These are phyloP conservation scores for Podospora tetraspora DNA, from an alignment of 495 filamentous ascomycete species.

Conservation along the genomic window DNA sequence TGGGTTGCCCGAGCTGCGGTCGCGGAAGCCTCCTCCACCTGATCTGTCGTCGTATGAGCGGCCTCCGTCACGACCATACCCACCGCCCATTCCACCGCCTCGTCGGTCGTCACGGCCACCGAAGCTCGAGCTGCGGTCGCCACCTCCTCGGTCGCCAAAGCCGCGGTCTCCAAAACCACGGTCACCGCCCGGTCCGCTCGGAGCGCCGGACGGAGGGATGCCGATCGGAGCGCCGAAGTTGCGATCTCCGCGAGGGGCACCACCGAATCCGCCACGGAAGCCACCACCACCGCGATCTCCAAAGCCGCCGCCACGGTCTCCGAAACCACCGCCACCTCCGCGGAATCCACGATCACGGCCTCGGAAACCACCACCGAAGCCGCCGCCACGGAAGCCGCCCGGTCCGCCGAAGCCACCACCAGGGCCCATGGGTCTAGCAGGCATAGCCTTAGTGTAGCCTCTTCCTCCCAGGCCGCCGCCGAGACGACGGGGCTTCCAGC, in stretches of 20 bases:
- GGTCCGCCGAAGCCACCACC: conserved; percentile 62
- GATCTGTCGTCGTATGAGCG: conserved; percentile 59
- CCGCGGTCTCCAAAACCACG: conserved; percentile 35
- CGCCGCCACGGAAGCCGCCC: conserved; percentile 57
- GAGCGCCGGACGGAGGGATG: conserved; percentile 62
- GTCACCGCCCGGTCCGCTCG: conserved; percentile 62
- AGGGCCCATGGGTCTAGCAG: conserved; percentile 68
- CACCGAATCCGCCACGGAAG: conserved; percentile 6
- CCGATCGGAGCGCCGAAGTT: conserved; percentile 25
- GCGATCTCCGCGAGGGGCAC: conserved; percentile 13
- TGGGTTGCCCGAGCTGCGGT: conserved; percentile 47
- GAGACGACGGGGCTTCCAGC: conserved; percentile 88
- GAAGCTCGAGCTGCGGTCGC: conserved; percentile 30
- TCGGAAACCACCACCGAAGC: conserved; percentile 53
- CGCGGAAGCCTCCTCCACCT: conserved; percentile 55
- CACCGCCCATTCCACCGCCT: conserved; percentile 44
- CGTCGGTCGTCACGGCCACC: conserved; percentile 23
- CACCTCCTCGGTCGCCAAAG: conserved; percentile 28
- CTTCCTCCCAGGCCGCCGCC: conserved; percentile 90
- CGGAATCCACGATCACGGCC: conserved; percentile 52
- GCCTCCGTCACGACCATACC: conserved; percentile 51
- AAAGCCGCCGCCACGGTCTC: conserved; percentile 48
- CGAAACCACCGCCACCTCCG: conserved; percentile 51
- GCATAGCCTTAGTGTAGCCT: conserved; percentile 80
- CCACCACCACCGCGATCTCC: conserved; percentile 1